Evolutionary conservation across 140 eudicot genomes (phyloP), one percentile per base, ranked within the genome.

Genomic region (Ambrosia hybrid): DNA sequence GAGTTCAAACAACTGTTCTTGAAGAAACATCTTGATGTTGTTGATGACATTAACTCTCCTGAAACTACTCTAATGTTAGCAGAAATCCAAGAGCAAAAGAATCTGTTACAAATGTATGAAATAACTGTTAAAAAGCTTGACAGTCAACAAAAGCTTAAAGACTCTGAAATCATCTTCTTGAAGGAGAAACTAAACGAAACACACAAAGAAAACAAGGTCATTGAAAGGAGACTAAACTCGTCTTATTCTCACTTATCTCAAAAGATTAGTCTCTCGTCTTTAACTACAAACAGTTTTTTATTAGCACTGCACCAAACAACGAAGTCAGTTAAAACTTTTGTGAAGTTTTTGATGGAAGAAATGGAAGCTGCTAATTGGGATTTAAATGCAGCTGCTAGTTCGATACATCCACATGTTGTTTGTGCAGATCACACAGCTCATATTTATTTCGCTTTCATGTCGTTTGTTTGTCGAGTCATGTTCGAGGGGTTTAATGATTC

Each of bases 341-440:
- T 90, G n/a, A 70, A 78, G 55, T 5, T 86, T 17, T 65, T 88
- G 77, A 76, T 81, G 39, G 56, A 71, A n/a, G 92, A 88, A 77
- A 90, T 94, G 97, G 94, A 80, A 76, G 79, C 77, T 11, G 91
- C 90, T 7, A 90, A 78, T 9, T 94, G 97, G 99, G 87, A 94
- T 71, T 61, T 94, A 62, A 86, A 81, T 62, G 85, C 91, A 12
- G 99, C 95, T 1, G 96, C 83, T 0, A n/a, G n/a, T n/a, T n/a
- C n/a, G n/a, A n/a, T n/a, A n/a, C n/a, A n/a, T n/a, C n/a, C n/a
- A n/a, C n/a, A n/a, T n/a, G n/a, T n/a, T n/a, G n/a, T n/a, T n/a
- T n/a, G n/a, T n/a, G n/a, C n/a, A n/a, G n/a, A n/a, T n/a, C n/a
- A n/a, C n/a, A n/a, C n/a, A n/a, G n/a, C n/a, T n/a, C n/a, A n/a